Percentiles rank a stretch among this genome's conserved stretches.
Evolutionary conservation across 257 asterid species (phyloP).

Genomic region (Solanum chiquidenum): DNA sequence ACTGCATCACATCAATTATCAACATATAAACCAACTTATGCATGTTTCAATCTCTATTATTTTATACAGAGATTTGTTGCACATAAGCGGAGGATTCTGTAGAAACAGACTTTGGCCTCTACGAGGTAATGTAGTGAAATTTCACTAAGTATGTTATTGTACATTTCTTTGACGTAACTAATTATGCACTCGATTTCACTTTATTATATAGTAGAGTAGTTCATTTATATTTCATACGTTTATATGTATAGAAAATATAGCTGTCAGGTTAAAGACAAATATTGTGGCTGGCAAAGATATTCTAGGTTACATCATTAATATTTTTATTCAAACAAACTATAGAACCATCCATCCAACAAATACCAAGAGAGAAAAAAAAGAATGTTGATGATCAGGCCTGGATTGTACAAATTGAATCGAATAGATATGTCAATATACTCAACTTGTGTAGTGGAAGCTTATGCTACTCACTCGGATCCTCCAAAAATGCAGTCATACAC

Average conservation of each 20-base stretch:
- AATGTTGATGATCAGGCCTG: background rate
- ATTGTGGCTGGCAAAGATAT: background rate
- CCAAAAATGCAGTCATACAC: background rate
- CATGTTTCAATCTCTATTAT: background rate
- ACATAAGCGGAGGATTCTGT: background rate
- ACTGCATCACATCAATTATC: too few relatives aligned
- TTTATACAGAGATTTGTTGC: too few relatives aligned
- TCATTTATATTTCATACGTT: background rate
- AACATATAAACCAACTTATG: too few relatives aligned
- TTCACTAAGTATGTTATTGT: background rate
- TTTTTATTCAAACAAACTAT: background rate
- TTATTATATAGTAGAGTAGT: background rate
- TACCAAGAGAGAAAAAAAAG: background rate
- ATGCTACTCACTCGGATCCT: background rate
- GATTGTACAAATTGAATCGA: background rate
- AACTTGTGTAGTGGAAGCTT: background rate
- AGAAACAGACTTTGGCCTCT: background rate
- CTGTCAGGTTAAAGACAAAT: background rate
- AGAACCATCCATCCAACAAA: background rate
- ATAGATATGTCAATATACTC: background rate
- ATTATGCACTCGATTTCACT: background rate
- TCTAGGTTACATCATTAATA: background rate
- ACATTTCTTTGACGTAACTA: background rate
- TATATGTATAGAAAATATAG: background rate
- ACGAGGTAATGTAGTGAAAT: too few relatives aligned